These are phyloP conservation scores for Schizophyllum commune DNA, from an alignment of 1,284 basidiomycete genomes.

Conservation along the genomic window DNA sequence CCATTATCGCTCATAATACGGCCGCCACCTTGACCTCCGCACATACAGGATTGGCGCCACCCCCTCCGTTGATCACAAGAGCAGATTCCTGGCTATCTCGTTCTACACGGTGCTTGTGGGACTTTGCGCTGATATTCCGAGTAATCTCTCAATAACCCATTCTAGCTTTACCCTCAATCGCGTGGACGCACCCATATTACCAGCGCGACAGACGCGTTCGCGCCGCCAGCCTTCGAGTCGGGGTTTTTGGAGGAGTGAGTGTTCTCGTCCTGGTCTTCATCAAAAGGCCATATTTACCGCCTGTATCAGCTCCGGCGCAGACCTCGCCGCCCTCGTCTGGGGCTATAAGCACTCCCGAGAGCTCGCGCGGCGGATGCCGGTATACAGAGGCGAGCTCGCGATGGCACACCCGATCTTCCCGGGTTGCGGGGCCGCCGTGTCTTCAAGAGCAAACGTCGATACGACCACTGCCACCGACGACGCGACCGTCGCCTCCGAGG, in stretches of 20 bases:
- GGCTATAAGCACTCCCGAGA: slow-evolving; percentile 53
- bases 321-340: slow-evolving; percentile 45
- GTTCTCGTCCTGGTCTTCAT: background rate
- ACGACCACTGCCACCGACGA: too few relatives aligned
- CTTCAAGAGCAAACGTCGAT: too few relatives aligned
- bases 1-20: too few relatives aligned
- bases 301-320: slow-evolving; percentile 21
- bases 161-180: background rate
- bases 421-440: slow-evolving; percentile 30
- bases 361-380: slow-evolving; percentile 45
- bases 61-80: too few relatives aligned
- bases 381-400: slow-evolving; percentile 43
- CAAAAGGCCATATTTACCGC: background rate
- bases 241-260: background rate
- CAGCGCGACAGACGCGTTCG: background rate
- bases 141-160: background rate
- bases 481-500: too few relatives aligned
- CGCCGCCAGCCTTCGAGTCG: background rate
- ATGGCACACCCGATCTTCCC: slow-evolving; percentile 43
- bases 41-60: too few relatives aligned
- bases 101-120: too few relatives aligned
- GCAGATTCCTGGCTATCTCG: too few relatives aligned
- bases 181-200: background rate
- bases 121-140: too few relatives aligned
- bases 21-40: too few relatives aligned